Evolutionary conservation across 306 rosid genomes (phyloP), one percentile per base, ranked within the genome.

Genomic region (Gastrolobium villosum): DNA sequence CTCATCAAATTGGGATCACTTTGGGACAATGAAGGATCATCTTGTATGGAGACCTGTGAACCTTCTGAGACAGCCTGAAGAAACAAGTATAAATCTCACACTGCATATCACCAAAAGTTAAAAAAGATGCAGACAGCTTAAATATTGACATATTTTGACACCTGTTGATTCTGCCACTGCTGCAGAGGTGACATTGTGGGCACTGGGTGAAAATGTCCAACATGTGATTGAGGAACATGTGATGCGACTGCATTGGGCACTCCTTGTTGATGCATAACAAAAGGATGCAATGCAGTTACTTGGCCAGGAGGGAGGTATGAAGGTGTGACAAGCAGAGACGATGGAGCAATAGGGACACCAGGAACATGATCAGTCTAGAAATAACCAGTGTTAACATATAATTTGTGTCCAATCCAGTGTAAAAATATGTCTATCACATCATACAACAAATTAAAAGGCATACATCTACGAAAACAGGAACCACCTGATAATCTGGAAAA

Each of bases 111-210:
- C 37, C 31, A 59, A 65, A 41, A 46, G 7, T 5, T 39, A 2
- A 11, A 30, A 61, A 67, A 15, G 48, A 55, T 1, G 48, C 20
- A 55, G 13, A 78, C 65, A 39, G 15, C 65, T 60, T 52, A 59
- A 26, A 74, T 75, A 43, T 30, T 10, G 81, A 65, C 45, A 34
- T 72, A 46, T 60, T 41, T 39, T 37, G 77, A 53, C 71, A 96
- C 99, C 96, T 88, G 97, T 65, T 89, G 94, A 86, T 86, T 86
- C 70, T 91, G 96, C 97, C 98, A 96, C 64, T 89, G 97, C 81
- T 93, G 99, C 73, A 88, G 79, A 84, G 93, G 91, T 28, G 94
- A 85, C 76, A 92, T 71, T 73, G 93, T 82, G 2, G 95, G 88
- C 82, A 86, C 79, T 5, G 94, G 82, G 43, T 93, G 94, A 84